Conservation (phyloP, 805 yeast species). For the Yarrowia porcina region DNA sequence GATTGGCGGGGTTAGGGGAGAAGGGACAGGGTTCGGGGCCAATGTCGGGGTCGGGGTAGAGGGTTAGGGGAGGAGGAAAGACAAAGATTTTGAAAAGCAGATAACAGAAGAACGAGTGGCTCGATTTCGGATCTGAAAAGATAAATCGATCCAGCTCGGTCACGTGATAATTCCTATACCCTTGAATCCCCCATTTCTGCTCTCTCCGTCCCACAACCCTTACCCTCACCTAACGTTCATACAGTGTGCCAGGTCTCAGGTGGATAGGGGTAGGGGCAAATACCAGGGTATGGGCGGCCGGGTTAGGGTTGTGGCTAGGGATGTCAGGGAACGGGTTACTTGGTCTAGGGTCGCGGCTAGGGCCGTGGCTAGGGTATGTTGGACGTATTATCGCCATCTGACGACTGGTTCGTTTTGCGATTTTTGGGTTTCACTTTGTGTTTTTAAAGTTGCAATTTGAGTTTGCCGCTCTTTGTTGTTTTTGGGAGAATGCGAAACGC, state of each 20-base stretch:
- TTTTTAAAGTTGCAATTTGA: too few species aligned
- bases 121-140: neutral
- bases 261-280: neutral
- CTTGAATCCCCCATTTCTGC: too few species aligned
- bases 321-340: too few species aligned
- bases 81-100: too few species aligned
- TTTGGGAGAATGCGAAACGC: constrained; percentile 11
- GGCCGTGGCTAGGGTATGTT: too few species aligned
- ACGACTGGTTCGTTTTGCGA: neutral
- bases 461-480: neutral
- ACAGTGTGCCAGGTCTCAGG: neutral
- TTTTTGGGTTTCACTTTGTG: neutral
- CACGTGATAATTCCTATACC: too few species aligned
- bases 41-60: neutral
- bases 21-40: neutral
- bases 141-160: neutral
- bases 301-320: neutral
- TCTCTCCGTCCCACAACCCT: too few species aligned
- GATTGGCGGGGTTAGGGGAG: too few species aligned
- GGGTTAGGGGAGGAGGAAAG: neutral
- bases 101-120: too few species aligned
- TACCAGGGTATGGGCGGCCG: too few species aligned
- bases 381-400: neutral
- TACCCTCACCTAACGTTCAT: too few species aligned
- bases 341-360: too few species aligned